These are phyloP conservation scores for Malus domestica DNA, from an alignment of 306 rosid species.

Conservation along the genomic window ASM211411v1 NC_041799.1:21279001-21279500, in stretches of 20 bases:
- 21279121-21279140: background rate
- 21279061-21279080: background rate
- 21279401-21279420: background rate
- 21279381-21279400: background rate
- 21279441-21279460: constrained; percentile 24
- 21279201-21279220: background rate
- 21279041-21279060: background rate
- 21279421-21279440: background rate
- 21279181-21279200: background rate
- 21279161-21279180: background rate
- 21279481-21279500: background rate
- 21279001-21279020: background rate
- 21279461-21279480: background rate
- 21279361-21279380: background rate
- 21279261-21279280: background rate
- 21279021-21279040: background rate
- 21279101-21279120: background rate
- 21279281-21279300: background rate
- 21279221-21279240: background rate
- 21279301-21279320: background rate
- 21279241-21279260: background rate
- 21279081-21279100: constrained; percentile 3
- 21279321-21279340: background rate
- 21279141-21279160: background rate
- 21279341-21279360: constrained; percentile 24